Base-by-base conservation (phyloP, 1,284 basidiomycete genomes). In the Somion occarium region DNA sequence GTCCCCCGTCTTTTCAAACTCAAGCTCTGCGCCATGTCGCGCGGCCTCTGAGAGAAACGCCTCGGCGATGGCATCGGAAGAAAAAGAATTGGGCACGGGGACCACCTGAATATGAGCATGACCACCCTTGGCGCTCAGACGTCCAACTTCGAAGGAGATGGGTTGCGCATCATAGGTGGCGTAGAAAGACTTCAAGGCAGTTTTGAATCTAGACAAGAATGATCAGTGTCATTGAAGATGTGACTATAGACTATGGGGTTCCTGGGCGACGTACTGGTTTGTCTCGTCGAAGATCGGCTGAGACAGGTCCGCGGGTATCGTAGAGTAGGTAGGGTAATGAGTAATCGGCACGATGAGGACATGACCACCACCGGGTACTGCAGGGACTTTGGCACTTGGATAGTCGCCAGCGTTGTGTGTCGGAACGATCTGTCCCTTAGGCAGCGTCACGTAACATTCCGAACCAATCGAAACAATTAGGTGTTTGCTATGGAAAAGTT, bases 81-180 rank as follows among this genome's bases (percentile, higher is more conserved):
- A 38, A 38, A 58, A 78, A 70, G 34, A 89, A 64, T 27, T 73
- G 0, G 95, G 93, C 1, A 98, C 69, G 5, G 94, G 94, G 1
- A 95, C 82, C 38, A 81, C 82, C 67, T 98, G 93, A 15, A 96
- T 75, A 68, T 97, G 94, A 3, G 93, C 93, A 64, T 98, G 94
- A 0, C 93, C 93, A n/a, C 93, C 94, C 65, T 88, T 88, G 0
- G 85, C 82, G 53, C 80, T 82, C 43, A 93, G 66, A 13, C 93
- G 80, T 12, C 85, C 90, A n/a, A 97, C 84, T 69, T 98, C 94
- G 62, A 95, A 97, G 39, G 83, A 75, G 27, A 98, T 85, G 15
- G 87, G 76, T 0, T 76, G 80, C 5, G 82, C 79, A 25, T 74
- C 77, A 64, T 90, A 78, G 58, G 83, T 80, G 2, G 82, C 85